Percentiles rank a stretch among this genome's conserved stretches.
phyloP scores from a whole-genome alignment of 2,329 filamentous ascomycete genomes.

The Penicillium sp. region DNA sequence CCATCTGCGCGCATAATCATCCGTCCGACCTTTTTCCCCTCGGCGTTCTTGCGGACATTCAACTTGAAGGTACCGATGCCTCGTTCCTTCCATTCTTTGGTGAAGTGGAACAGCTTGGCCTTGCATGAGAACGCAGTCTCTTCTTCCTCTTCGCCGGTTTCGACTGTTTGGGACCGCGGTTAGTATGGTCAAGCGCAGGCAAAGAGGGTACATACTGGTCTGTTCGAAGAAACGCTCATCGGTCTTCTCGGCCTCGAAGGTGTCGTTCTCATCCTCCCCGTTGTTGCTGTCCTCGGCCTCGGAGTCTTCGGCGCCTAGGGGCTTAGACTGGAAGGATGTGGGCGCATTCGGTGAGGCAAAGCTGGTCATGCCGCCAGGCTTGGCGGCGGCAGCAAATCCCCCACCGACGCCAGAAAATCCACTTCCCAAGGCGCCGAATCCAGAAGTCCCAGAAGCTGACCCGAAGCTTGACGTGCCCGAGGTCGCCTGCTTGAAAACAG shows the following conservation, averaged over 20 bases:
- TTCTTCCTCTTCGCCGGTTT: conserved; percentile 84
- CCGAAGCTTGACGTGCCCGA: conserved; percentile 14
- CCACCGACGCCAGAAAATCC: conserved; percentile 36
- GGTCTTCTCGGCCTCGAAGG: conserved; percentile 46
- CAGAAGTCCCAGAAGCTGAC: conserved; percentile 29
- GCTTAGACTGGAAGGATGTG: conserved; percentile 45
- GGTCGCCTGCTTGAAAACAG: conserved; percentile 36
- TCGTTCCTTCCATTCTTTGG: conserved; percentile 79
- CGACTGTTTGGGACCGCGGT: conserved; percentile 32
- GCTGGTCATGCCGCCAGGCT: conserved; percentile 50
- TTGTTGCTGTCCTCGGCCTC: conserved; percentile 44
- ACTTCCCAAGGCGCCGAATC: conserved; percentile 37
- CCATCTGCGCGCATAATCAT: conserved; percentile 89
- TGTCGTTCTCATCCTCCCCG: conserved; percentile 46
- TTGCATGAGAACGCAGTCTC: conserved; percentile 67
- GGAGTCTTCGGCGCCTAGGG: conserved; percentile 68
- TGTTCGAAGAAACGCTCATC: conserved; percentile 50
- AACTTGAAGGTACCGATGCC: conserved; percentile 78
- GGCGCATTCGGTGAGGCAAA: conserved; percentile 61
- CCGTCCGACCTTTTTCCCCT: conserved; percentile 58
- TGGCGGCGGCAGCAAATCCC: conserved; percentile 47
- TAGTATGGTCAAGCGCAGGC: not conserved
- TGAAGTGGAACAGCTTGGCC: conserved; percentile 77
- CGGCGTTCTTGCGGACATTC: conserved; percentile 58
- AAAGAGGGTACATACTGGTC: conserved; percentile 53